These are phyloP conservation scores for Aeschynomene evenia DNA, from an alignment of 306 rosid genomes.

Conservation along the genomic window DNA sequence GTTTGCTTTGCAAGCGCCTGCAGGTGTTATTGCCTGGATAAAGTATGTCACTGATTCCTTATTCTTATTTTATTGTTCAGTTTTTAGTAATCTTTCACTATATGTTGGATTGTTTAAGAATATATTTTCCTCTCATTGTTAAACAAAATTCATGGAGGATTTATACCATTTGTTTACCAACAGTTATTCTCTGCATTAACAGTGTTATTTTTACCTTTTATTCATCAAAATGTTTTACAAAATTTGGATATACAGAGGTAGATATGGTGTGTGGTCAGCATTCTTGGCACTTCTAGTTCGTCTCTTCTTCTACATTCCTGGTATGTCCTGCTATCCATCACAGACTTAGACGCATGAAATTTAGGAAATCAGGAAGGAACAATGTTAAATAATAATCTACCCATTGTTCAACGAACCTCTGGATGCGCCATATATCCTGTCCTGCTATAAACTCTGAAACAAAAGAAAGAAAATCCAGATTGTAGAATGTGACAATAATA, in stretches of 20 bases:
- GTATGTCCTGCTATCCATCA: constrained; percentile 25
- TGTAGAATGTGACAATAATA: background rate
- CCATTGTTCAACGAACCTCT: constrained; percentile 4
- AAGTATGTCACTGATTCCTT: constrained; percentile 45
- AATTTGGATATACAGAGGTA: constrained; percentile 65
- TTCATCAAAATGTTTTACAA: constrained; percentile 14
- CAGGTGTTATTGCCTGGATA: constrained; percentile 63
- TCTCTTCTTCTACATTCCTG: constrained; percentile 64
- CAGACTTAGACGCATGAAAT: background rate
- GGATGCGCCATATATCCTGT: constrained; percentile 2
- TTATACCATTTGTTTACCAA: background rate
- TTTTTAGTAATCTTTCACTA: background rate
- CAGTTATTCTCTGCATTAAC: background rate
- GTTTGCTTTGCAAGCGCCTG: constrained; percentile 84
- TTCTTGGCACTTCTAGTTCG: constrained; percentile 85
- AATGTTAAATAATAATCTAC: background rate
- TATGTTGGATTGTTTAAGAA: background rate
- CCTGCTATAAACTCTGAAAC: background rate
- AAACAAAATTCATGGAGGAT: background rate
- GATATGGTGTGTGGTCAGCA: constrained; percentile 82
- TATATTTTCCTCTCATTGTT: background rate
- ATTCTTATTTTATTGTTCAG: background rate
- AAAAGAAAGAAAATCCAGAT: constrained; percentile 8
- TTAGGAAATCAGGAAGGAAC: constrained; percentile 16
- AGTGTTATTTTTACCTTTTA: background rate